These are phyloP conservation scores for Lactifluus piperatus DNA, from an alignment of 768 basidiomycete genomes.

Conservation along the genomic window DNA sequence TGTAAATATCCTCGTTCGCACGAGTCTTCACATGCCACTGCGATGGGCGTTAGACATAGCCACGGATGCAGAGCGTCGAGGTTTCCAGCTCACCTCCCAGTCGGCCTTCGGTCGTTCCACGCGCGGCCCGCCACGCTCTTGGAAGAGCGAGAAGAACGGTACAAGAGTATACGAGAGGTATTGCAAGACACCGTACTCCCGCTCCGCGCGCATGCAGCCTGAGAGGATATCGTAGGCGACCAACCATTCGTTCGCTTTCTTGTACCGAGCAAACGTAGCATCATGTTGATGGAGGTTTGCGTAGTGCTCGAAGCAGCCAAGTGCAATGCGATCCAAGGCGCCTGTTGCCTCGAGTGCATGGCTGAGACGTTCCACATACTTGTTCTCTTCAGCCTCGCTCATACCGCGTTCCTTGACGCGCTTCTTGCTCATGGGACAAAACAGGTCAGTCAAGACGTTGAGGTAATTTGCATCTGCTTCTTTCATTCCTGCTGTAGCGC, in stretches of 20 bases:
- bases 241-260: conserved; percentile 79
- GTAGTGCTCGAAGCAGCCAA: conserved; percentile 93
- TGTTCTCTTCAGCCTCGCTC: conserved; percentile 60
- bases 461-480: conserved; percentile 71
- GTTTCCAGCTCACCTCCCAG: conserved; percentile 69
- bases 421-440: conserved; percentile 73
- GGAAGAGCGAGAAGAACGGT: conserved; percentile 82
- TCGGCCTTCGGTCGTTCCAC: conserved; percentile 83
- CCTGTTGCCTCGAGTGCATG: conserved; percentile 73
- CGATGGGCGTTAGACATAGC: not conserved
- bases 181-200: conserved; percentile 74
- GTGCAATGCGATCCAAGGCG: conserved; percentile 67
- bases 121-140: conserved; percentile 60
- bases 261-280: conserved; percentile 61
- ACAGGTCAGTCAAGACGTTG: conserved; percentile 71
- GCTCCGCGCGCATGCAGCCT: conserved; percentile 66
- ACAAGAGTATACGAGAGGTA: conserved; percentile 84
- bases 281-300: conserved; percentile 72
- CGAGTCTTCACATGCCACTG: conserved; percentile 63
- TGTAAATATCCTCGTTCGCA: conserved; percentile 80
- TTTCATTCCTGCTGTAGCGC: conserved; percentile 87
- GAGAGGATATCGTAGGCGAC: conserved; percentile 63
- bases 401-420: conserved; percentile 71
- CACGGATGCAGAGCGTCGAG: not conserved
- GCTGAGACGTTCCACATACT: conserved; percentile 74